phyloP scores from a whole-genome alignment of 1,139 yeast genomes.

The Geotrichum carabidarum region DNA sequence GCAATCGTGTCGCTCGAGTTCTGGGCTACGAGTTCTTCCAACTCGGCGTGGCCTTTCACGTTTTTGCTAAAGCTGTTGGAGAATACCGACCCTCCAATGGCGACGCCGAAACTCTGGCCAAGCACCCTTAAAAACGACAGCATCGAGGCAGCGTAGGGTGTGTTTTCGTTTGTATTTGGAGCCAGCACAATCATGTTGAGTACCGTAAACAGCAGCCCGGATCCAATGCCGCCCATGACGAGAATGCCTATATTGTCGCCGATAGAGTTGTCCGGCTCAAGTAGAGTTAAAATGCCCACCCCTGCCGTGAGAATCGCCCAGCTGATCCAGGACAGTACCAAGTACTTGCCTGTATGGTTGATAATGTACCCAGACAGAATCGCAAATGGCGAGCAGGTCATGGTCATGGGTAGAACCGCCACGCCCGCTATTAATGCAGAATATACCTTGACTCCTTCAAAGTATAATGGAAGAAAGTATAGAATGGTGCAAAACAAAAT shows the following conservation, averaged over 20 bases:
- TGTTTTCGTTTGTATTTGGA: conserved; percentile 48
- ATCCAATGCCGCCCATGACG: conserved; percentile 50
- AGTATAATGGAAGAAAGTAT: conserved; percentile 50
- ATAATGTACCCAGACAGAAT: conserved; percentile 46
- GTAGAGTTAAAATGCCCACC: conserved; percentile 45
- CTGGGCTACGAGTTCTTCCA: conserved; percentile 18
- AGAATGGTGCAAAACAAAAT: conserved; percentile 41
- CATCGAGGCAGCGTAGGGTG: conserved; percentile 49
- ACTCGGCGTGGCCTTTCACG: conserved; percentile 17
- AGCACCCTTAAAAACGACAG: conserved; percentile 47
- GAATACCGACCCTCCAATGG: conserved; percentile 49
- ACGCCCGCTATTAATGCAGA: conserved; percentile 53
- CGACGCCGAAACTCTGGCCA: conserved; percentile 51
- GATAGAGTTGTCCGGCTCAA: conserved; percentile 40
- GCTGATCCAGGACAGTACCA: conserved; percentile 40
- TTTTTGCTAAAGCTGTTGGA: conserved; percentile 29
- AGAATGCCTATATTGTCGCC: conserved; percentile 49
- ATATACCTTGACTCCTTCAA: conserved; percentile 47
- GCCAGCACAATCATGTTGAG: conserved; percentile 42
- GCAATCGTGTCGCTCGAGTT: conserved; percentile 24
- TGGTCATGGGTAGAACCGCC: conserved; percentile 49
- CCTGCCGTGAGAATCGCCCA: conserved; percentile 49
- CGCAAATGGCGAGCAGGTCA: conserved; percentile 50
- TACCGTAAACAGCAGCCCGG: conserved; percentile 45
- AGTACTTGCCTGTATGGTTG: conserved; percentile 40